phyloP scores from a whole-genome alignment of 495 filamentous ascomycete species.

The Thozetella sp. region DNA sequence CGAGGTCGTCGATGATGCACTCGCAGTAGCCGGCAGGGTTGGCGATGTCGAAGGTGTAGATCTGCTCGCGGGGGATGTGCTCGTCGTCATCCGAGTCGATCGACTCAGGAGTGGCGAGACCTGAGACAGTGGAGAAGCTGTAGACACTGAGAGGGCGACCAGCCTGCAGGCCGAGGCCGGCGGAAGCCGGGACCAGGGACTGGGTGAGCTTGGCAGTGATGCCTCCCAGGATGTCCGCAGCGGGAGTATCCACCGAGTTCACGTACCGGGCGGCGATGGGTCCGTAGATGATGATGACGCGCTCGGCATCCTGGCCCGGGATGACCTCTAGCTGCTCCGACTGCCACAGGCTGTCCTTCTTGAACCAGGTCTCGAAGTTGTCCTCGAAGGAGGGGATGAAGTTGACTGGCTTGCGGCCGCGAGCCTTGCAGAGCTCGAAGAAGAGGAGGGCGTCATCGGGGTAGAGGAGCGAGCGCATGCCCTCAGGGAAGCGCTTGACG shows the following conservation, averaged over 20 bases:
- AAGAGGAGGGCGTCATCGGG: constrained; percentile 92
- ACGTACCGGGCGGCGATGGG: constrained; percentile 87
- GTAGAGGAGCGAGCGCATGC: constrained; percentile 79
- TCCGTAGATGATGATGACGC: constrained; percentile 88
- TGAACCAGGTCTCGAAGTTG: constrained; percentile 93
- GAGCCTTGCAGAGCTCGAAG: constrained; percentile 78
- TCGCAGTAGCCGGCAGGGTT: too few species aligned
- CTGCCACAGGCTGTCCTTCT: constrained; percentile 97
- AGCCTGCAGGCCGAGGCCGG: constrained; percentile 83
- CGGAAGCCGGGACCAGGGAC: constrained; percentile 77
- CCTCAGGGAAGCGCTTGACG: constrained; percentile 74
- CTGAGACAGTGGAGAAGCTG: too few species aligned
- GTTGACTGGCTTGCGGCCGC: constrained; percentile 88
- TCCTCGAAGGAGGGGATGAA: constrained; percentile 89
- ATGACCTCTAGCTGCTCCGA: constrained; percentile 91
- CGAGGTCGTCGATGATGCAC: too few species aligned
- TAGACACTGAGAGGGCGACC: too few species aligned
- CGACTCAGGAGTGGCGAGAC: too few species aligned
- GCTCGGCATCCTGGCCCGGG: constrained; percentile 83
- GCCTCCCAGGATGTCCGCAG: constrained; percentile 82
- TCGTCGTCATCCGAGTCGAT: too few species aligned
- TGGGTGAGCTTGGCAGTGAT: constrained; percentile 81
- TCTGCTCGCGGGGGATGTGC: too few species aligned
- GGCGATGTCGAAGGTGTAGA: too few species aligned
- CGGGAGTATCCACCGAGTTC: constrained; percentile 76